These are phyloP conservation scores for Erigeron philadelphicus DNA, from an alignment of 140 eudicot genomes.

Conservation along the genomic window DNA sequence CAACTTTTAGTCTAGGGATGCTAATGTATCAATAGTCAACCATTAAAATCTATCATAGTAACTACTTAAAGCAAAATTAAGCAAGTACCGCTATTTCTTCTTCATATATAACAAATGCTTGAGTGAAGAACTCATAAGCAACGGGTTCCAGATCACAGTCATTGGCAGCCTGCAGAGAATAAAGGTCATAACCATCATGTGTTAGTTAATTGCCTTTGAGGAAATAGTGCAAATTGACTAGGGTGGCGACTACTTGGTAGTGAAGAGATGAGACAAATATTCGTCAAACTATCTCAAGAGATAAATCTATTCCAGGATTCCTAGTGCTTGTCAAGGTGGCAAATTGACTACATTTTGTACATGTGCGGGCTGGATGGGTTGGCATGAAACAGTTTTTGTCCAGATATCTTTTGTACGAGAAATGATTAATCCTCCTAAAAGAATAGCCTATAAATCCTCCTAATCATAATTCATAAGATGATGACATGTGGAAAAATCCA, in stretches of 20 bases:
- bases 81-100: slow-evolving; percentile 88
- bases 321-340: slow-evolving; percentile 4
- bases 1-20: slow-evolving; percentile 4
- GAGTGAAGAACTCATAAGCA: slow-evolving; percentile 94
- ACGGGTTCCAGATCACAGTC: slow-evolving; percentile 92
- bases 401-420: too few relatives aligned
- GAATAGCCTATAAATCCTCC: too few relatives aligned
- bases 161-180: slow-evolving; percentile 70
- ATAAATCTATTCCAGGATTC: background rate
- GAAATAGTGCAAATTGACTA: slow-evolving; percentile 2
- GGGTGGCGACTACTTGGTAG: slow-evolving; percentile 3
- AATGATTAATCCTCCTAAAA: too few relatives aligned
- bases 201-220: background rate
- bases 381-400: too few relatives aligned
- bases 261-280: background rate
- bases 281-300: slow-evolving; percentile 13
- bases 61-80: background rate
- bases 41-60: background rate
- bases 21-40: slow-evolving; percentile 4
- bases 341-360: background rate
- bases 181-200: background rate
- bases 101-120: slow-evolving; percentile 87
- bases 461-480: too few relatives aligned
- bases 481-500: too few relatives aligned
- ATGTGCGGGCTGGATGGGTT: background rate